Percentiles rank a stretch among this genome's conserved stretches.
Conservation (phyloP, 805 yeast genomes). For the Tanozyma kutaoensis region DNA sequence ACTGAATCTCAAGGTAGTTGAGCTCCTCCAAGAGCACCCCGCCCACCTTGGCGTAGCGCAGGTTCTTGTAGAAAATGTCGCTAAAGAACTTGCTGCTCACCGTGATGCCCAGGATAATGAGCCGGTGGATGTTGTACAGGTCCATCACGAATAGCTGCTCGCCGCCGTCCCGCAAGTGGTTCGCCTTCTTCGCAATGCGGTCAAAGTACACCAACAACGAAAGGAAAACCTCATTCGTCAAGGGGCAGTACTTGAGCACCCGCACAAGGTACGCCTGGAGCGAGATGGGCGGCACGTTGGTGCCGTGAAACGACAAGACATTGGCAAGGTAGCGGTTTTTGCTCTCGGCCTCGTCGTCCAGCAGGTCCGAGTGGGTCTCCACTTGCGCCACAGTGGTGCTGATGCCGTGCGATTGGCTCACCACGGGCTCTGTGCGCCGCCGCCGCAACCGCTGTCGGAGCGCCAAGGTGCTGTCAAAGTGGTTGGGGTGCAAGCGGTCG, state of each 20-base stretch:
- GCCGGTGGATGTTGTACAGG: slow-evolving; percentile 86
- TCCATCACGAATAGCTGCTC: slow-evolving; percentile 70
- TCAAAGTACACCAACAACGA: slow-evolving; percentile 89
- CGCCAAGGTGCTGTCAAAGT: slow-evolving; percentile 34
- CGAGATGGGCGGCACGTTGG: slow-evolving; percentile 91
- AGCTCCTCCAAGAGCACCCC: slow-evolving; percentile 89
- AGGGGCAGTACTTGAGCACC: slow-evolving; percentile 92
- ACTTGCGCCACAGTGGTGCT: slow-evolving; percentile 8
- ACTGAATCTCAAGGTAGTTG: slow-evolving; percentile 85
- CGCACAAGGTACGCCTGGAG: slow-evolving; percentile 81
- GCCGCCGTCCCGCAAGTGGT: slow-evolving; percentile 23
- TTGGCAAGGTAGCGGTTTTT: slow-evolving; percentile 46
- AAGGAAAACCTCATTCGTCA: slow-evolving; percentile 92
- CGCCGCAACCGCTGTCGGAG: slow-evolving; percentile 21
- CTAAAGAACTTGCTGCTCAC: slow-evolving; percentile 91
- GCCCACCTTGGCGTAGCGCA: slow-evolving; percentile 91
- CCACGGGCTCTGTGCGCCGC: too few species aligned
- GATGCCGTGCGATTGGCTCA: too few species aligned
- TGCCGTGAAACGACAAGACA: slow-evolving; percentile 86
- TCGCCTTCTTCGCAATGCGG: slow-evolving; percentile 77
- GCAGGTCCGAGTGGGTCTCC: slow-evolving; percentile 11
- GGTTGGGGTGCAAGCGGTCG: slow-evolving; percentile 68
- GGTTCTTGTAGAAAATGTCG: slow-evolving; percentile 88
- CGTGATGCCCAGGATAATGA: slow-evolving; percentile 89
- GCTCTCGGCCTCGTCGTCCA: slow-evolving; percentile 20